phyloP scores from a whole-genome alignment of 192 early-diverging fungal species.

The Backusella liffmaniae region DNA sequence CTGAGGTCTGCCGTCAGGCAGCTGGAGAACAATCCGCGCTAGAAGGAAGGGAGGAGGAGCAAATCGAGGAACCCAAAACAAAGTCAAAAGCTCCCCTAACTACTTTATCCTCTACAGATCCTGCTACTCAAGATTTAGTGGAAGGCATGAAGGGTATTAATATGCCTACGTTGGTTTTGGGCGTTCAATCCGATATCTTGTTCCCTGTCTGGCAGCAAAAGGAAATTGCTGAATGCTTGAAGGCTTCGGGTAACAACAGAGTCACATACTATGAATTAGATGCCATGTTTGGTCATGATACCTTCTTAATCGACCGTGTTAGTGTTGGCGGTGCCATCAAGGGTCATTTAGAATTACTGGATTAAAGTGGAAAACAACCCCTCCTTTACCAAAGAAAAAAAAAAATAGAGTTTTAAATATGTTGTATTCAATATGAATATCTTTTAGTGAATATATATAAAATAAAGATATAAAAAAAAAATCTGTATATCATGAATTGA shows the following conservation, averaged over 20 bases:
- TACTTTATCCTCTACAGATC: conserved; percentile 43
- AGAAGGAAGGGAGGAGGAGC: conserved; percentile 35
- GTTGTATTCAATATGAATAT: neutral
- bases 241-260: conserved; percentile 76
- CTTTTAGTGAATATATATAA: neutral
- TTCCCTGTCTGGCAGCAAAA: conserved; percentile 96
- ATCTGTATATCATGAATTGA: neutral
- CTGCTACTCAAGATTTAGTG: conserved; percentile 59
- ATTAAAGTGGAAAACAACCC: neutral
- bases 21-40: conserved; percentile 23
- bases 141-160: conserved; percentile 67
- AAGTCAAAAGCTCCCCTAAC: conserved; percentile 7
- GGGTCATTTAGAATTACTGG: conserved; percentile 71
- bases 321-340: conserved; percentile 94
- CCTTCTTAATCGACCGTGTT: conserved; percentile 88
- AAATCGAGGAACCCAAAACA: neutral
- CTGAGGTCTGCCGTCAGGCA: conserved; percentile 16
- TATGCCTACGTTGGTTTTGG: conserved; percentile 87
- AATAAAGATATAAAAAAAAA: neutral
- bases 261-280: conserved; percentile 98
- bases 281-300: conserved; percentile 96
- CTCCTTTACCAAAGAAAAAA: neutral
- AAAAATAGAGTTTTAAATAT: neutral
- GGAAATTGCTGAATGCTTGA: conserved; percentile 90
- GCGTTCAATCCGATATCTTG: conserved; percentile 93